These are phyloP conservation scores for Penicillium digitatum DNA, from an alignment of 2,329 filamentous ascomycete genomes.

Conservation along the genomic window DNA sequence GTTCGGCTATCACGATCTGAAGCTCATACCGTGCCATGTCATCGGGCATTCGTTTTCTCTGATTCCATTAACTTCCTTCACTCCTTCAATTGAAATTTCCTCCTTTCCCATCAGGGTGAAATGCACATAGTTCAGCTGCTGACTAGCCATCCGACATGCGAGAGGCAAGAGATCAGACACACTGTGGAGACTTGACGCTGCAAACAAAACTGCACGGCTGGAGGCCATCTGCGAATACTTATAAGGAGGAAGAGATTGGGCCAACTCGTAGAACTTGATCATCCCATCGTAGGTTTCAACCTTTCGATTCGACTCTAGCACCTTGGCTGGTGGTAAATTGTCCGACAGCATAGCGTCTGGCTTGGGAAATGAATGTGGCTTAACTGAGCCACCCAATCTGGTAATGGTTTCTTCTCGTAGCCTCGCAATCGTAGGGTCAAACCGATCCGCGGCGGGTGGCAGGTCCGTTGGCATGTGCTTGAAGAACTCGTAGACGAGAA, in stretches of 20 bases:
- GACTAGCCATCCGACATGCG: constrained; percentile 77
- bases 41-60: constrained; percentile 63
- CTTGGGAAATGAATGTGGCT: constrained; percentile 7
- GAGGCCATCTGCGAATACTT: constrained; percentile 56
- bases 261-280: constrained; percentile 65
- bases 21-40: constrained; percentile 51
- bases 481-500: constrained; percentile 61
- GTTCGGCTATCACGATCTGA: constrained; percentile 45
- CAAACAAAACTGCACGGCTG: constrained; percentile 67
- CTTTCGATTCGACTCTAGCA: constrained; percentile 19
- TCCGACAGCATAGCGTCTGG: constrained; percentile 10
- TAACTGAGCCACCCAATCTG: constrained; percentile 5
- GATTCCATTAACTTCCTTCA: constrained; percentile 77
- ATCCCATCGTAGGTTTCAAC: constrained; percentile 58
- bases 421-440: constrained; percentile 23
- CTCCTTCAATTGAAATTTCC: constrained; percentile 62
- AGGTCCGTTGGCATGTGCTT: constrained; percentile 58
- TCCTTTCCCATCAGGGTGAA: constrained; percentile 73
- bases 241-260: constrained; percentile 56
- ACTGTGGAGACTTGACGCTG: constrained; percentile 69
- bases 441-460: constrained; percentile 31
- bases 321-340: constrained; percentile 9
- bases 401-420: constrained; percentile 13
- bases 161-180: constrained; percentile 70
- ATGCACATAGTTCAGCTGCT: constrained; percentile 71